phyloP scores from a whole-genome alignment of 1,139 yeast genomes.

The Arxiozyma bovina region DNA sequence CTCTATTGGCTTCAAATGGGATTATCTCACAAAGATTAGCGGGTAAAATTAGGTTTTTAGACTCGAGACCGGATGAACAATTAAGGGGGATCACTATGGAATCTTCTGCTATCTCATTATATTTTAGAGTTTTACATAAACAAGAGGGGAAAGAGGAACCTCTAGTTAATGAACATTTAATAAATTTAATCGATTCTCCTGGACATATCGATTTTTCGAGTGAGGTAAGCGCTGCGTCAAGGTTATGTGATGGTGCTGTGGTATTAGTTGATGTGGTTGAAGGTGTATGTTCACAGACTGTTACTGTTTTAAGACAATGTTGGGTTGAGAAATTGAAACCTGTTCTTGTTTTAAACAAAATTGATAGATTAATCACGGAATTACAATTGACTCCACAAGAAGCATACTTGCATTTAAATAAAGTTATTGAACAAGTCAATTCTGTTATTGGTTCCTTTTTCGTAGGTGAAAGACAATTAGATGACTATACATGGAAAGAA shows the following conservation, averaged over 20 bases:
- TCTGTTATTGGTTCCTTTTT: conserved; percentile 89
- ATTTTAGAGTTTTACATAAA: conserved; percentile 57
- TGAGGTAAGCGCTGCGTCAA: conserved; percentile 91
- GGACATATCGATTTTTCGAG: conserved; percentile 97
- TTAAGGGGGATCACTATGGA: conserved; percentile 97
- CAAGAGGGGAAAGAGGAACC: conserved; percentile 36
- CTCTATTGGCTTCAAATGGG: conserved; percentile 88
- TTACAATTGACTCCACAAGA: conserved; percentile 75
- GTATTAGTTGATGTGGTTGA: conserved; percentile 94
- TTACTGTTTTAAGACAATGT: conserved; percentile 87
- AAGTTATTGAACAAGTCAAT: conserved; percentile 84
- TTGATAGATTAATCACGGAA: conserved; percentile 79
- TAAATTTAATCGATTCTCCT: conserved; percentile 93
- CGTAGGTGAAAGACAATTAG: conserved; percentile 91
- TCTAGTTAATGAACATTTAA: conserved; percentile 62
- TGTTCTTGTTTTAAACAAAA: conserved; percentile 81
- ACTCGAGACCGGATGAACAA: conserved; percentile 93
- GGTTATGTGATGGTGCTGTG: conserved; percentile 94
- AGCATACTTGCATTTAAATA: conserved; percentile 71
- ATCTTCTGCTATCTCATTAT: conserved; percentile 82
- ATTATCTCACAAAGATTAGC: conserved; percentile 92
- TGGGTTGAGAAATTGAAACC: conserved; percentile 93
- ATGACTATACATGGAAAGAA: conserved; percentile 78
- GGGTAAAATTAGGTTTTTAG: conserved; percentile 87
- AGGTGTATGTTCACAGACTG: conserved; percentile 96